Base-by-base conservation (phyloP, 352 stramenopile species). In the Globisporangium megalacanthum region DNA sequence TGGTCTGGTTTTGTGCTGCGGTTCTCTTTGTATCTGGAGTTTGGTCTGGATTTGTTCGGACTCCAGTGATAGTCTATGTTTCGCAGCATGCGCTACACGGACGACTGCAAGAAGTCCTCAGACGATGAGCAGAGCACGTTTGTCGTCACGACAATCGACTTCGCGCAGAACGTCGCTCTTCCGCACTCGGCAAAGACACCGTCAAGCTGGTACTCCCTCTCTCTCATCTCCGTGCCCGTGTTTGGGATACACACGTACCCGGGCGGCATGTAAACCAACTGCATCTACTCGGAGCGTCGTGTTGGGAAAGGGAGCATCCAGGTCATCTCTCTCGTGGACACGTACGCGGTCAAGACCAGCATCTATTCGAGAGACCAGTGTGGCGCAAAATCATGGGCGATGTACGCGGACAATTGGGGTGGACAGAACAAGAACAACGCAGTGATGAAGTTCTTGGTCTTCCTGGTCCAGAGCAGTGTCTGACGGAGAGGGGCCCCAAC, bases 151-250 rank as follows among this genome's bases (percentile, higher is more conserved):
- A 65, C 54, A 4, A 62, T 69, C 17, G 54, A 65, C 19, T 69
- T 52, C 17, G 49, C 49, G 0, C 53, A 65, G 20, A 60, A 69
- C 50, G 14, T 62, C 7, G 39, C 31, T 17, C 48, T 65, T 0
- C 46, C 62, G 1, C 49, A 56, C 9, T 42, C 35, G 4, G 49
- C 36, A 0, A 19, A 52, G 9, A 65, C 45, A 0, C 50, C 57
- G 8, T 62, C 56, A 0, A 29, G 54, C 13, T 65, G 54, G 57
- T 69, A 69, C 36, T 63, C 62, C 36, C 29, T 65, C 1, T 58
- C 41, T 10, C 15, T 63, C 0, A 58, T 64, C 4, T 60, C 36
- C 0, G 49, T 69, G 4, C 55, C 45, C 0, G 52, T 60, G 13
- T 65, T 60, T 53, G 57, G 49, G 14, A 65, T 65, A 14, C 36